Percentiles rank a stretch among this genome's conserved stretches.
Conservation (phyloP, 176 grass and related monocot genomes). For the Olyra latifolia region DNA sequence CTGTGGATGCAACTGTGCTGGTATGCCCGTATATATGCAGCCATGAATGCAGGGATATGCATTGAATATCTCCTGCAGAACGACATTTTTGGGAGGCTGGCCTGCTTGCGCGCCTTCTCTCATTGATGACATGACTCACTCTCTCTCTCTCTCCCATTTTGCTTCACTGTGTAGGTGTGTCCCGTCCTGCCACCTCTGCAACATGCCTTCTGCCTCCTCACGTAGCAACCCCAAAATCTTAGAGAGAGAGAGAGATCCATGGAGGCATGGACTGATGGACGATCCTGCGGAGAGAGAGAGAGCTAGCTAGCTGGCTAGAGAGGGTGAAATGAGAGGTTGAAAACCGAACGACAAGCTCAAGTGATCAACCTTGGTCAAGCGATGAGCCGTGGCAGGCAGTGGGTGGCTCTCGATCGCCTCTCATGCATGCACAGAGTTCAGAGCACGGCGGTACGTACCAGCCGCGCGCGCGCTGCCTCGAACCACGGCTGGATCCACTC, state of each 20-base stretch:
- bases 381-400: background rate
- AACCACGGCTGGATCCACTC: background rate
- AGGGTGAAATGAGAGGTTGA: background rate
- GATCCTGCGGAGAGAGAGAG: background rate
- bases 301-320: background rate
- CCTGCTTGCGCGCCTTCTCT: background rate
- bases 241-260: conserved; percentile 4
- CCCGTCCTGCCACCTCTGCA: conserved; percentile 32
- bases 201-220: conserved; percentile 59
- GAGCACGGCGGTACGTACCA: too few species aligned
- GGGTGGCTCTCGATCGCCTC: background rate
- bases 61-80: conserved; percentile 53
- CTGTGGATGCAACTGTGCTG: conserved; percentile 26
- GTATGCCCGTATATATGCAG: background rate
- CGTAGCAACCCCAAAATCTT: background rate
- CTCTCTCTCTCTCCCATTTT: background rate
- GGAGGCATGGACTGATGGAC: too few species aligned
- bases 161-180: background rate
- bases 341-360: background rate
- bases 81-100: conserved; percentile 56
- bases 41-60: conserved; percentile 44
- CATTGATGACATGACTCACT: conserved; percentile 11
- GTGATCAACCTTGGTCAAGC: conserved; percentile 27
- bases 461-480: background rate
- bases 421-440: background rate